phyloP scores from a whole-genome alignment of 2,329 filamentous ascomycete genomes.

The Fusarium anguioides region DNA sequence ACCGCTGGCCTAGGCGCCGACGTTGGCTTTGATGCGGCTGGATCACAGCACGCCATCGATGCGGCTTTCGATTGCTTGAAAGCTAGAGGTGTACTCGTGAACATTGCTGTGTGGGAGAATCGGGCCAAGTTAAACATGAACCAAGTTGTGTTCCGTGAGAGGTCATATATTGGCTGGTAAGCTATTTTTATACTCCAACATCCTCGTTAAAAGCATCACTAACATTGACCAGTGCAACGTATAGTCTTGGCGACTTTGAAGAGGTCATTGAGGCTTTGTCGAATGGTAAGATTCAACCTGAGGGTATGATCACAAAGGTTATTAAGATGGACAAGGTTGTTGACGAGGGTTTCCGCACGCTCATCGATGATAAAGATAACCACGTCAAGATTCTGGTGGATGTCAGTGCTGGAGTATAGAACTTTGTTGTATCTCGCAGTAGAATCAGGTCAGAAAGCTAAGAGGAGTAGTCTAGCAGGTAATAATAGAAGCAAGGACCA shows the following conservation, averaged over 20 bases:
- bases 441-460: too few species aligned
- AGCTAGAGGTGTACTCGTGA: conserved; percentile 6
- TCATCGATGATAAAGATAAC: conserved; percentile 18
- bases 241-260: conserved; percentile 12
- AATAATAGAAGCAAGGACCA: too few species aligned
- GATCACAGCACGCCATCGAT: conserved; percentile 8
- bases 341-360: conserved; percentile 12
- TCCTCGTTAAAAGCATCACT: rapidly evolving
- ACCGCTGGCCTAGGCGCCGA: background rate
- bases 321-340: conserved; percentile 26
- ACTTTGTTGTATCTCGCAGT: too few species aligned
- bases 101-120: conserved; percentile 24
- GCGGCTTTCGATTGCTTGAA: conserved; percentile 17
- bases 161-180: conserved; percentile 23
- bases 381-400: conserved; percentile 27
- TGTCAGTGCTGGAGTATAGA: background rate
- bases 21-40: conserved; percentile 20
- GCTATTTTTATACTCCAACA: rapidly evolving
- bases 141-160: conserved; percentile 18
- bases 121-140: conserved; percentile 24
- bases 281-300: background rate
- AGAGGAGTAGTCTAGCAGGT: too few species aligned
- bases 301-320: conserved; percentile 26
- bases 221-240: background rate
- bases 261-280: conserved; percentile 22